Evolutionary conservation across 768 basidiomycete species (phyloP), one percentile per base, ranked within the genome.

Genomic region (Kwoniella mangroviensis): DNA sequence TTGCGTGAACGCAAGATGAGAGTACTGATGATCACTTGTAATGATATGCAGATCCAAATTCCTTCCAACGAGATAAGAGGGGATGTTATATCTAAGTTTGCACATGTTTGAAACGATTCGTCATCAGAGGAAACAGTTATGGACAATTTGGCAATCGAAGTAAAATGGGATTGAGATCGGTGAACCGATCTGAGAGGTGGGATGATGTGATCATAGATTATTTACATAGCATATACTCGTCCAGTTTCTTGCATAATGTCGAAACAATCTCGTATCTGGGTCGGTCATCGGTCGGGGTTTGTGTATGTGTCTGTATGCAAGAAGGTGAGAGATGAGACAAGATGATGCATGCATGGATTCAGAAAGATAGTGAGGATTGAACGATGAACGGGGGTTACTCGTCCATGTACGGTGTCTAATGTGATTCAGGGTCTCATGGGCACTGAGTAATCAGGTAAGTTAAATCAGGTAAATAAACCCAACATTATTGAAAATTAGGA

Each of bases 61-160:
- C 69, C 52, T 70, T 21, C 69, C 69, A 19, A 70, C 68, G 53
- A 52, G 59, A 68, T 49, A 13, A 53, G 21, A 54, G 19, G 26
- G 13, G 1, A 4, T 19, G 19, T 3, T 19, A 49, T 15, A 19
- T 21, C 7, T 24, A 13, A 15, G 24, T 57, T 57, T 24, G 56
- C 56, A 57, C 56, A 24, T 57, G 56, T 57, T 12, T 17, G 12
- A 19, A 19, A 49, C 45, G 45, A 49, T 49, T 49, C 0, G 53
- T 54, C 53, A 54, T 42, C 40, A 42, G 26, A 42, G 19, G 41
- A 51, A 51, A 51, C 22, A 52, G 40, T 21, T 21, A 51, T 26
- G 45, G 22, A 28, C 17, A 22, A 51, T 28, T 26, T 21, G 56
- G 13, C 26, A 17, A 21, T 26, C 56, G 56, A 61, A 34, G 9